Evolutionary conservation across 805 yeast genomes (phyloP).

Genomic region (Naumovozyma dairenensis): DNA sequence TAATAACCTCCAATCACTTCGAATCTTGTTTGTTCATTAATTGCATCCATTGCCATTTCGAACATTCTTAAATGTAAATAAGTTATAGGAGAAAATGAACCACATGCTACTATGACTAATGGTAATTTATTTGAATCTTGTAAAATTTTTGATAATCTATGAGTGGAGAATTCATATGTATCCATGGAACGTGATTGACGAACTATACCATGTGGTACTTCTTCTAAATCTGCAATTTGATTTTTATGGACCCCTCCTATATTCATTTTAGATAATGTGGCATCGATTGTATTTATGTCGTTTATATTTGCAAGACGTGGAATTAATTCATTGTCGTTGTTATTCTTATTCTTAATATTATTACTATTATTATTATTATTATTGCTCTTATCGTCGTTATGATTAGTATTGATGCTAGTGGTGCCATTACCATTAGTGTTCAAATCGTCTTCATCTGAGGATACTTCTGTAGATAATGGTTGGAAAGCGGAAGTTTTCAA

Average conservation of each 20-base stretch:
- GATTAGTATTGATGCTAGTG: neutral
- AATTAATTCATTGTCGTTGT: too few species aligned
- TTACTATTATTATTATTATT: too few species aligned
- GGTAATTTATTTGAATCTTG: slow-evolving; percentile 75
- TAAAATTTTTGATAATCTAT: slow-evolving; percentile 62
- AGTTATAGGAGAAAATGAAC: slow-evolving; percentile 92
- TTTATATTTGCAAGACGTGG: too few species aligned
- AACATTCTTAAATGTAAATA: slow-evolving; percentile 94
- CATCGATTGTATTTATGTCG: neutral
- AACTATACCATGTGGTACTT: slow-evolving; percentile 88
- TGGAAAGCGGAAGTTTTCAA: slow-evolving; percentile 49
- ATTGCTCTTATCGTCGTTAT: too few species aligned
- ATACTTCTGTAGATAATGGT: slow-evolving; percentile 39
- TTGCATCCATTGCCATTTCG: slow-evolving; percentile 95
- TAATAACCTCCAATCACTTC: slow-evolving; percentile 96
- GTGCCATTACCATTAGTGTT: slow-evolving; percentile 8
- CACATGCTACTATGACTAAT: slow-evolving; percentile 92
- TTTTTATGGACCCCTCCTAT: slow-evolving; percentile 29
- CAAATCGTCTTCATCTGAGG: slow-evolving; percentile 37
- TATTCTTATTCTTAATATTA: too few species aligned
- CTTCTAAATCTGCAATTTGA: slow-evolving; percentile 90
- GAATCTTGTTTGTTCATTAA: slow-evolving; percentile 81
- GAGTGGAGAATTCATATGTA: slow-evolving; percentile 77
- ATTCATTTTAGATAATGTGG: neutral
- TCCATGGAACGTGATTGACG: slow-evolving; percentile 71